A percentile compares a stretch with the other conserved stretches of the same genome.
These are phyloP conservation scores for Globisporangium paroecandrum DNA, from an alignment of 352 stramenopile genomes.

Conservation along the genomic window DNA sequence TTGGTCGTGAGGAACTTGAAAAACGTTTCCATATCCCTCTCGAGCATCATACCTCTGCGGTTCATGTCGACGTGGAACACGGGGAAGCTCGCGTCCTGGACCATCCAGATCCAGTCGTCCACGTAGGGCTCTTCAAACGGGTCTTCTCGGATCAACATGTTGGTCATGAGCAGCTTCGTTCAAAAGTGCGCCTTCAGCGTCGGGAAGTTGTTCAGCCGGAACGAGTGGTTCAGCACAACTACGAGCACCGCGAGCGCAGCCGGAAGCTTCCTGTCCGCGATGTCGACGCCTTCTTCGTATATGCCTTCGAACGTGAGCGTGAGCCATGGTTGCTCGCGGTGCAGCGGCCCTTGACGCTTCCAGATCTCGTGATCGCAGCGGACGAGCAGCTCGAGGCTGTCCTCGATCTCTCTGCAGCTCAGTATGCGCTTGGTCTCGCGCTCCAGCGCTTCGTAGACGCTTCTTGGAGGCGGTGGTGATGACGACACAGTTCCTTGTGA, in stretches of 20 bases:
- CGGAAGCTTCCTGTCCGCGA: neutral
- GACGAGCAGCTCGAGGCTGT: neutral
- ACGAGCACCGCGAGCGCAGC: neutral
- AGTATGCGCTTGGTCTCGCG: neutral
- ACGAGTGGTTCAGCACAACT: neutral
- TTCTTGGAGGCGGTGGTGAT: neutral
- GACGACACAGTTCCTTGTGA: too few relatives aligned
- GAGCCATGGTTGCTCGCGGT: neutral
- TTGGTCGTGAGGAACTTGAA: neutral
- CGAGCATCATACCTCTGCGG: neutral
- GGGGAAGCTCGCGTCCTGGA: neutral
- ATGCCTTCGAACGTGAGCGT: neutral
- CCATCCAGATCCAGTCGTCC: slow-evolving; percentile 3
- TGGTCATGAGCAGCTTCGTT: neutral
- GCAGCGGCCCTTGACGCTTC: neutral
- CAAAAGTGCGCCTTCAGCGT: neutral
- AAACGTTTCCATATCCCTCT: neutral
- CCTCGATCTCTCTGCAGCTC: neutral
- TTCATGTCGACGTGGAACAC: neutral
- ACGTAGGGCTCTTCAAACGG: neutral
- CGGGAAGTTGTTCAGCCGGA: neutral
- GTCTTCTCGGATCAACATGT: slow-evolving; percentile 2
- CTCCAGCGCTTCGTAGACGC: neutral
- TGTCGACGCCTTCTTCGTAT: neutral
- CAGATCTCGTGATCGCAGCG: neutral